These are phyloP conservation scores for Vigna trinervia DNA, from an alignment of 306 rosid genomes.

Conservation along the genomic window DNA sequence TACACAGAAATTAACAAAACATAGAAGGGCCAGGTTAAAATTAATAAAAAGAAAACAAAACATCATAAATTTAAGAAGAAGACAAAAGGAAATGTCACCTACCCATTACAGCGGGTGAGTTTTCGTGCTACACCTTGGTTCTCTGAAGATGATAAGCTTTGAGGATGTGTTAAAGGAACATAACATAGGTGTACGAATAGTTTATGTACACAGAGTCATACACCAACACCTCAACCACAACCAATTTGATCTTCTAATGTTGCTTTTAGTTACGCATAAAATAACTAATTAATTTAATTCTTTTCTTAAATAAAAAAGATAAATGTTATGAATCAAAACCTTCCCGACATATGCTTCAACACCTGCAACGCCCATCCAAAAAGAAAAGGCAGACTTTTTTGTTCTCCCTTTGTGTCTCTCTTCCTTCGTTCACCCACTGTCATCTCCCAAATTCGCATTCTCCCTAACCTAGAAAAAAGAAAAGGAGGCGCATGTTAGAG, in stretches of 20 bases:
- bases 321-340: constrained; percentile 37
- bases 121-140: constrained; percentile 47
- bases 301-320: constrained; percentile 8
- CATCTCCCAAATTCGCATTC: not conserved
- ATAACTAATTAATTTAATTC: not conserved
- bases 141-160: constrained; percentile 37
- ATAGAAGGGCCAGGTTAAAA: not conserved
- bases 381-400: constrained; percentile 39
- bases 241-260: constrained; percentile 41
- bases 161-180: constrained; percentile 15
- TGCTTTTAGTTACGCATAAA: not conserved
- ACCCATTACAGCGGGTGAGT: constrained; percentile 61
- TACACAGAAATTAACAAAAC: too few species aligned
- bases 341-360: constrained; percentile 86
- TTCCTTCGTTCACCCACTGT: constrained; percentile 30
- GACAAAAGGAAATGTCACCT: constrained; percentile 31
- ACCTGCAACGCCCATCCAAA: constrained; percentile 63
- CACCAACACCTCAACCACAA: constrained; percentile 18
- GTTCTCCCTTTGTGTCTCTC: not conserved
- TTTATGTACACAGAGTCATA: constrained; percentile 1
- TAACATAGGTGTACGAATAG: not conserved
- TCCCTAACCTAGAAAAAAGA: not conserved
- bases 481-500: not conserved
- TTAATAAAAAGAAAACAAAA: not conserved
- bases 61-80: not conserved